Conservation (phyloP, 768 basidiomycete genomes). For the Termitomyces sp. region DNA sequence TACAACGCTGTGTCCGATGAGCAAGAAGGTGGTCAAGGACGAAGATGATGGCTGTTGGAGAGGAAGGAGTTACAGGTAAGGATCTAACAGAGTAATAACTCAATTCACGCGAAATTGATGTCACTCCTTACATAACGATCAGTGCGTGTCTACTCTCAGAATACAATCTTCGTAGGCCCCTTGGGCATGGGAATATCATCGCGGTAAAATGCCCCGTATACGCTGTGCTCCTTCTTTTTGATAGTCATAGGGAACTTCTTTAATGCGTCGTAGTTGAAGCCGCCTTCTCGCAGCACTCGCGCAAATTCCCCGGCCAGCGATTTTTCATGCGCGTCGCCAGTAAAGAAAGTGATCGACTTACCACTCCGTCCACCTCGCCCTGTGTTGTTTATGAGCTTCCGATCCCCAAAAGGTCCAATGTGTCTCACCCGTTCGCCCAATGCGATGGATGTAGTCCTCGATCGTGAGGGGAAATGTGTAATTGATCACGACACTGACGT, state of each 20-base stretch:
- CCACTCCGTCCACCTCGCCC: slow-evolving; percentile 89
- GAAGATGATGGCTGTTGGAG: slow-evolving; percentile 6
- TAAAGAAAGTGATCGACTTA: slow-evolving; percentile 95
- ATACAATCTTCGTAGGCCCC: slow-evolving; percentile 76
- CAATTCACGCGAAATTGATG: slow-evolving; percentile 13
- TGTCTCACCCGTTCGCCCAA: slow-evolving; percentile 76
- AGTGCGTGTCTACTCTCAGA: slow-evolving; percentile 29
- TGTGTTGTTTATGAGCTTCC: slow-evolving; percentile 22
- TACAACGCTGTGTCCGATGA: not conserved
- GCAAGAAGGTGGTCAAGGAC: not conserved
- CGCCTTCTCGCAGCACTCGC: slow-evolving; percentile 84
- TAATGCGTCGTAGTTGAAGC: slow-evolving; percentile 72
- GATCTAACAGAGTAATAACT: slow-evolving; percentile 1
- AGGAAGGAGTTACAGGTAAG: not conserved
- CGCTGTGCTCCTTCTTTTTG: slow-evolving; percentile 92
- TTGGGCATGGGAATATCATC: slow-evolving; percentile 59
- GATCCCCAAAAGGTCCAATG: slow-evolving; percentile 1
- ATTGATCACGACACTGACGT: slow-evolving; percentile 92
- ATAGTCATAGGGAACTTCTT: slow-evolving; percentile 94
- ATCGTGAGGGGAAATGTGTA: slow-evolving; percentile 98
- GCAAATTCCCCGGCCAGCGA: slow-evolving; percentile 91
- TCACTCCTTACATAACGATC: slow-evolving; percentile 16
- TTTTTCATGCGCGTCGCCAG: slow-evolving; percentile 82
- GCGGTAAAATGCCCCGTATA: slow-evolving; percentile 84
- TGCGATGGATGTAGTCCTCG: slow-evolving; percentile 90